These are phyloP conservation scores for Bolboschoenus planiculmis DNA, from an alignment of 176 grass and related monocot genomes.

Conservation along the genomic window DNA sequence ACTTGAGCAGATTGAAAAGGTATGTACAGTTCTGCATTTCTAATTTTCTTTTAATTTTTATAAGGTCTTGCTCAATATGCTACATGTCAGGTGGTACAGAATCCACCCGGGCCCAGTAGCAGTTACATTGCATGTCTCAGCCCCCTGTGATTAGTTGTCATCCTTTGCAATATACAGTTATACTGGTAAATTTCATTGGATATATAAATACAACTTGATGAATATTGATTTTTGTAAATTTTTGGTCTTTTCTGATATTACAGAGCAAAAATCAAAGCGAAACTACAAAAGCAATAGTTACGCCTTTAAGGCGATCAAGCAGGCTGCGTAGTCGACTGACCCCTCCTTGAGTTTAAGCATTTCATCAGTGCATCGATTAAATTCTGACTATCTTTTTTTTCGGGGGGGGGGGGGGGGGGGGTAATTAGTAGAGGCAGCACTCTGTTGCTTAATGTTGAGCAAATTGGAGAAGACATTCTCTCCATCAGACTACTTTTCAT, in stretches of 20 bases:
- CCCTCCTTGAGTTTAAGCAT: slow-evolving; percentile 7
- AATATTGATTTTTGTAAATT: neutral
- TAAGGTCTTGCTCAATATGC: neutral
- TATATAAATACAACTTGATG: neutral
- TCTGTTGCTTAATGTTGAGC: neutral
- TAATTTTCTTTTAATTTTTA: neutral
- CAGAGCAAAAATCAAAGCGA: neutral
- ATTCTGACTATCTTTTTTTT: neutral
- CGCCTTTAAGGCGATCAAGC: slow-evolving; percentile 20
- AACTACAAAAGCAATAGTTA: neutral
- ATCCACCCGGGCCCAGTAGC: neutral
- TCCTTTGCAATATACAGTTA: neutral
- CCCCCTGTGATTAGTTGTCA: neutral
- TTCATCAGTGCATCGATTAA: neutral
- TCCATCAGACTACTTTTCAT: neutral
- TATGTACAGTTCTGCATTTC: neutral
- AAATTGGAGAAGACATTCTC: neutral
- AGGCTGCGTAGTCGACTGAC: neutral
- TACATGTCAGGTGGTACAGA: neutral
- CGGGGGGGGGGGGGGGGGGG: too few species aligned
- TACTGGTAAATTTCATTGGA: neutral
- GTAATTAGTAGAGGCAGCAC: neutral
- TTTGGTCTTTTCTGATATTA: neutral
- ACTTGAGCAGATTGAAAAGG: neutral
- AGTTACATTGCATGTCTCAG: neutral